Evolutionary conservation across 805 yeast genomes (phyloP).

Genomic region (Ogataea degrootiae): DNA sequence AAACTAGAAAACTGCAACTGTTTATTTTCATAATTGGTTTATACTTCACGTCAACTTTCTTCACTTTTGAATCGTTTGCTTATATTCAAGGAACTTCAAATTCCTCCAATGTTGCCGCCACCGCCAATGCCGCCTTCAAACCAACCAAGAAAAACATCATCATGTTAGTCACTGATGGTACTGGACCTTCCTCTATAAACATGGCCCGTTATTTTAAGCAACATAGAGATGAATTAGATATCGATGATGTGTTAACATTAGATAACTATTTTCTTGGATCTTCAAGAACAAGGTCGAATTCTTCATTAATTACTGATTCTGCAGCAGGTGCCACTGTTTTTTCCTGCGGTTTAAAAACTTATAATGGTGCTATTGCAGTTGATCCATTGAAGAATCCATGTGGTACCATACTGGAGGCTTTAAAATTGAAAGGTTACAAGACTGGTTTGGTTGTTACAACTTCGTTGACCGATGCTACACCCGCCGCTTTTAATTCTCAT

Average conservation of each 20-base stretch:
- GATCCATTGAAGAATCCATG: conserved; percentile 64
- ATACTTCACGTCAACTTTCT: background rate
- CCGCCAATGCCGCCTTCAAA: background rate
- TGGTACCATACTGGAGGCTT: conserved; percentile 85
- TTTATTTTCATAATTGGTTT: background rate
- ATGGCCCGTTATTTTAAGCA: conserved; percentile 75
- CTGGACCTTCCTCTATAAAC: conserved; percentile 86
- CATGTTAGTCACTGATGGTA: conserved; percentile 91
- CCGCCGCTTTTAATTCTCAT: conserved; percentile 84
- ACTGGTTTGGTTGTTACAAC: conserved; percentile 94
- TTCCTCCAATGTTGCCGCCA: background rate
- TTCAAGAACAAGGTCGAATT: conserved; percentile 76
- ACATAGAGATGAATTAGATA: conserved; percentile 45
- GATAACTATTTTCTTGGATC: conserved; percentile 76
- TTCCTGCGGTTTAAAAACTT: conserved; percentile 75
- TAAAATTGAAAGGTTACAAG: conserved; percentile 70
- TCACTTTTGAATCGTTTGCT: background rate
- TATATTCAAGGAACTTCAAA: background rate
- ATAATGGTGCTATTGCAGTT: conserved; percentile 92
- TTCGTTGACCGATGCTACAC: conserved; percentile 90
- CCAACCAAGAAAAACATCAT: conserved; percentile 62
- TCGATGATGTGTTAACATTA: conserved; percentile 52
- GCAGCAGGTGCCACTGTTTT: conserved; percentile 98
- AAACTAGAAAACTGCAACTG: background rate
- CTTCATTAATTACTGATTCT: conserved; percentile 81